Evolutionary conservation across 768 basidiomycete species (phyloP).

Genomic region (Calocybe gangraenosa): DNA sequence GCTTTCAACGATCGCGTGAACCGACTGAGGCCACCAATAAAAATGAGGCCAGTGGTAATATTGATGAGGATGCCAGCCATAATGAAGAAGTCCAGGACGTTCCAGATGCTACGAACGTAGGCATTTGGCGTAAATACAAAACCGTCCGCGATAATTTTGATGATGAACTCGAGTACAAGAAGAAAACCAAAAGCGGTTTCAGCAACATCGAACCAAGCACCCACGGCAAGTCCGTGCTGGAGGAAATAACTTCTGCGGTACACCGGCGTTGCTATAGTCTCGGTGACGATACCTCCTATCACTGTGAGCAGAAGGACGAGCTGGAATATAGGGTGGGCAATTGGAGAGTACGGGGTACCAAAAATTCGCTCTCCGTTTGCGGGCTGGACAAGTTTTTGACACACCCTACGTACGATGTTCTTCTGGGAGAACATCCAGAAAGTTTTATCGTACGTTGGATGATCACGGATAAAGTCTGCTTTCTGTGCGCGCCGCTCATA

Average conservation of each 20-base stretch:
- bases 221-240: constrained; percentile 53
- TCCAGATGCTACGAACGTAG: constrained; percentile 90
- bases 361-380: constrained; percentile 84
- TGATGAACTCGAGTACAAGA: constrained; percentile 76
- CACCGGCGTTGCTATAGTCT: constrained; percentile 76
- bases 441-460: constrained; percentile 86
- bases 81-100: constrained; percentile 83
- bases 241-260: constrained; percentile 75
- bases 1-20: constrained; percentile 84
- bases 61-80: constrained; percentile 76
- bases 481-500: constrained; percentile 72
- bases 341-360: constrained; percentile 64
- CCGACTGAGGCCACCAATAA: constrained; percentile 77
- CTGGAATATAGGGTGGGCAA: constrained; percentile 71
- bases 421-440: constrained; percentile 88
- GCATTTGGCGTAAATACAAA: constrained; percentile 89
- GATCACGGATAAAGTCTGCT: constrained; percentile 82
- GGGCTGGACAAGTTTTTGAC: constrained; percentile 81
- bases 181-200: constrained; percentile 68
- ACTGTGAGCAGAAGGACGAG: constrained; percentile 70
- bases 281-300: constrained; percentile 76
- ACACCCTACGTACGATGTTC: constrained; percentile 65
- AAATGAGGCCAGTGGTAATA: constrained; percentile 64
- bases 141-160: constrained; percentile 93
- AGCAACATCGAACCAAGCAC: constrained; percentile 84